Evolutionary conservation across 2,329 filamentous ascomycete species (phyloP).

Genomic region (Acrocalymma vagum): DNA sequence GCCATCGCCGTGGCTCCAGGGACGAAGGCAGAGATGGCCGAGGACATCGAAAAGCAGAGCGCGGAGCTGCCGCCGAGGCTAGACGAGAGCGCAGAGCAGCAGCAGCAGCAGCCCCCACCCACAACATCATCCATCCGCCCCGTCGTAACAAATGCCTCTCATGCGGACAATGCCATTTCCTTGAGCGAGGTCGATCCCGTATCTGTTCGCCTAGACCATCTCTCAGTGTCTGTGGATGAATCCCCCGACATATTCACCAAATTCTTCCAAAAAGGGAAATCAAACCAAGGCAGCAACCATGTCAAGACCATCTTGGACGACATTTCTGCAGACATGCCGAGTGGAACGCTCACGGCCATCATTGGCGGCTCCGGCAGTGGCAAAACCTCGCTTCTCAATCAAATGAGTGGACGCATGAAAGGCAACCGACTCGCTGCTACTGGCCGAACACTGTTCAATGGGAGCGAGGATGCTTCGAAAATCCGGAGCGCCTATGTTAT

Average conservation of each 20-base stretch:
- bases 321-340: constrained; percentile 69
- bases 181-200: constrained; percentile 64
- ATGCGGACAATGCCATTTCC: constrained; percentile 42
- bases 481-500: constrained; percentile 75
- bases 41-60: constrained; percentile 6
- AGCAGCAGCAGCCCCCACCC: constrained; percentile 10
- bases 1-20: too few species aligned
- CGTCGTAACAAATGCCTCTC: constrained; percentile 25
- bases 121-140: constrained; percentile 20
- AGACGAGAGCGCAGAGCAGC: constrained; percentile 12
- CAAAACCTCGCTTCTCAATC: constrained; percentile 69
- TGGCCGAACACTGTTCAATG: constrained; percentile 71
- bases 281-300: constrained; percentile 28
- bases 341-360: constrained; percentile 76
- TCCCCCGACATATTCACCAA: constrained; percentile 52
- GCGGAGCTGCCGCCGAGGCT: constrained; percentile 8
- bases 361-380: constrained; percentile 78
- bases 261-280: constrained; percentile 36
- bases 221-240: constrained; percentile 66
- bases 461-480: constrained; percentile 54
- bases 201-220: constrained; percentile 61
- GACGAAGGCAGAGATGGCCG: not conserved
- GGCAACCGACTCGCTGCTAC: constrained; percentile 60
- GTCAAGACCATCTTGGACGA: constrained; percentile 66
- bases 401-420: constrained; percentile 73